Conservation (phyloP, 768 basidiomycete genomes). For the Naganishia onofrii region DNA sequence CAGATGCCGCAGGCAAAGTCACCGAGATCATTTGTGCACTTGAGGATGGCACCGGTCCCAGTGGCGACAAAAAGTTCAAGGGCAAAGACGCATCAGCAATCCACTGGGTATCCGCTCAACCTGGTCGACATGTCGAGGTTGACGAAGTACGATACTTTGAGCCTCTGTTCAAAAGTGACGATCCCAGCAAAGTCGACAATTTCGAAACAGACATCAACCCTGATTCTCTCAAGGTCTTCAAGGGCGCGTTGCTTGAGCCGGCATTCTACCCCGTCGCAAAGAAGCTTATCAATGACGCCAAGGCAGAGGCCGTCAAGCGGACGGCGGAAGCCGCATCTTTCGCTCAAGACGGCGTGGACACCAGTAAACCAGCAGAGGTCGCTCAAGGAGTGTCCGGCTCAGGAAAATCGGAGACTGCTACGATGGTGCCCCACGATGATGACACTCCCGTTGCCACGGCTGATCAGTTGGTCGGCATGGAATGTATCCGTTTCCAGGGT, state of each 20-base stretch:
- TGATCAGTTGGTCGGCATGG: constrained; percentile 80
- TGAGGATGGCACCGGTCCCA: constrained; percentile 62
- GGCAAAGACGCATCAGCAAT: constrained; percentile 77
- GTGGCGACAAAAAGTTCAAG: constrained; percentile 57
- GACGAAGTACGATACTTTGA: constrained; percentile 91
- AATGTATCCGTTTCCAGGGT: constrained; percentile 94
- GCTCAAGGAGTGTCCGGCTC: constrained; percentile 10
- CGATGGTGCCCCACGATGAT: constrained; percentile 33
- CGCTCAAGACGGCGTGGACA: constrained; percentile 46
- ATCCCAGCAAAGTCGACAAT: constrained; percentile 70
- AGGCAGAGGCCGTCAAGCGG: constrained; percentile 59
- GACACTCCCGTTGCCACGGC: constrained; percentile 69
- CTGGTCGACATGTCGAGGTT: constrained; percentile 61
- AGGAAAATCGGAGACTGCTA: constrained; percentile 9
- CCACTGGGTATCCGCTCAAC: constrained; percentile 91
- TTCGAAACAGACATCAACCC: constrained; percentile 79
- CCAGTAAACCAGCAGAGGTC: constrained; percentile 58
- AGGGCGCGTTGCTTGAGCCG: constrained; percentile 77
- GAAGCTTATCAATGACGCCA: constrained; percentile 64
- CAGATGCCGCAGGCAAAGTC: constrained; percentile 69
- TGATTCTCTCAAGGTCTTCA: constrained; percentile 73
- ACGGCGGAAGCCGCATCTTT: constrained; percentile 49
- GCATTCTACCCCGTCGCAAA: constrained; percentile 85
- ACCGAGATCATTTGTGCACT: constrained; percentile 73
- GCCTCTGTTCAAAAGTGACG: constrained; percentile 89